A percentile compares a stretch with the other conserved stretches of the same genome.
Conservation (phyloP, 2,329 filamentous ascomycete genomes). For the Zymoseptoria crescenta region DNA sequence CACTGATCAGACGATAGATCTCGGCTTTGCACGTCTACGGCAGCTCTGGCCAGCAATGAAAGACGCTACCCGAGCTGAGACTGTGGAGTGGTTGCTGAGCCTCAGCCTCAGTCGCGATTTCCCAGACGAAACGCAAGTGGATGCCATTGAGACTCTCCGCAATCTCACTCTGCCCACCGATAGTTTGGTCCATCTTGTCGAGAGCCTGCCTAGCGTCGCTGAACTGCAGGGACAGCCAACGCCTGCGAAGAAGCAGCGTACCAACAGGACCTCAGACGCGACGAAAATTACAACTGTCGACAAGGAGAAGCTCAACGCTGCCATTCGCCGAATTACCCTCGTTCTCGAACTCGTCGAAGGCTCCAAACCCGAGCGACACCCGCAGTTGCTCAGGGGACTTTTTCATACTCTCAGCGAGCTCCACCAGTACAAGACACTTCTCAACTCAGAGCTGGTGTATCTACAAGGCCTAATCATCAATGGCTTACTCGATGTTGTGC, state of each 20-base stretch:
- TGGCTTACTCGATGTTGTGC: constrained; percentile 76
- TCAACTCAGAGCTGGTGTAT: constrained; percentile 82
- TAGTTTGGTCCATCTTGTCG: constrained; percentile 64
- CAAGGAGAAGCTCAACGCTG: constrained; percentile 56
- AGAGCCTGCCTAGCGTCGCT: constrained; percentile 64
- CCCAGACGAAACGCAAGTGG: constrained; percentile 36
- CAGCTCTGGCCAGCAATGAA: constrained; percentile 68
- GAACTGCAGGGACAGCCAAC: constrained; percentile 63
- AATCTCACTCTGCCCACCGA: constrained; percentile 65
- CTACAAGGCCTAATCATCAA: constrained; percentile 77
- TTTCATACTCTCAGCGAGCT: constrained; percentile 83
- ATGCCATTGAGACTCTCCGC: constrained; percentile 65
- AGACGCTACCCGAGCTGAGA: constrained; percentile 50
- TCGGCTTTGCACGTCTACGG: constrained; percentile 61
- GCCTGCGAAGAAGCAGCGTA: constrained; percentile 70
- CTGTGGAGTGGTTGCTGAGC: constrained; percentile 57
- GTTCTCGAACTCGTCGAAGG: constrained; percentile 82
- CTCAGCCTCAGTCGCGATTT: constrained; percentile 35
- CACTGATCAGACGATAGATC: constrained; percentile 48
- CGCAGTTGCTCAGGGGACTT: constrained; percentile 66
- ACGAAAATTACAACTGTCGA: constrained; percentile 54
- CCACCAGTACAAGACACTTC: constrained; percentile 71
- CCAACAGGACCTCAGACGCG: constrained; percentile 55
- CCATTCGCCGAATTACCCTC: constrained; percentile 71
- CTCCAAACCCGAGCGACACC: constrained; percentile 66